Evolutionary conservation across 345 rosid species (phyloP).

Genomic region (Populus ilicifolia): DNA sequence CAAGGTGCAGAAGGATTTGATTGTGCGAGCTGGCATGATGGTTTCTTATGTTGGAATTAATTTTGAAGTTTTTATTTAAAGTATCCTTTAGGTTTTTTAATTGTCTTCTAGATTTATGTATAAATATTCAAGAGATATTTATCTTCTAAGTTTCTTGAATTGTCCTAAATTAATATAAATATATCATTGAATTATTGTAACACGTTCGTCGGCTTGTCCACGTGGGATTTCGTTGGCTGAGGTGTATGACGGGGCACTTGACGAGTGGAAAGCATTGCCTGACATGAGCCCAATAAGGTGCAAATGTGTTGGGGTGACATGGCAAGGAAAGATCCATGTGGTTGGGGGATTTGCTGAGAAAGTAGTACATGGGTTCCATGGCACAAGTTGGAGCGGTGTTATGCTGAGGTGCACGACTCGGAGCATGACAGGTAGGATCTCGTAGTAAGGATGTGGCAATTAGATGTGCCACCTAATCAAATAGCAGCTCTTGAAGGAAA

Average conservation of each 20-base stretch:
- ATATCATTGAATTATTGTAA: too few relatives aligned
- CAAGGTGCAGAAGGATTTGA: too few relatives aligned
- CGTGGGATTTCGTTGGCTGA: slow-evolving; percentile 45
- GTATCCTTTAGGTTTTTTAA: too few relatives aligned
- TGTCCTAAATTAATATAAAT: too few relatives aligned
- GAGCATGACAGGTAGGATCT: slow-evolving; percentile 34
- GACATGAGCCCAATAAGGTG: slow-evolving; percentile 39
- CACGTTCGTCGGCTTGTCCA: neutral
- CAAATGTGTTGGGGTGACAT: slow-evolving; percentile 50
- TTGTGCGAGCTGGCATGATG: too few relatives aligned
- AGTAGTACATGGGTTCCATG: slow-evolving; percentile 10
- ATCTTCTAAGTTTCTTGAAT: too few relatives aligned
- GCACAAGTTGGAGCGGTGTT: slow-evolving; percentile 39
- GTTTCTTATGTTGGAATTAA: too few relatives aligned
- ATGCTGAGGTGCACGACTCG: slow-evolving; percentile 44
- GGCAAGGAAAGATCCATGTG: slow-evolving; percentile 53
- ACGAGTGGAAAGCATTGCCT: slow-evolving; percentile 39
- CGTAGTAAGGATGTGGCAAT: slow-evolving; percentile 51
- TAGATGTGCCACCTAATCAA: slow-evolving; percentile 57
- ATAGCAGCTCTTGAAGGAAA: slow-evolving; percentile 30
- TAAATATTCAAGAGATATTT: too few relatives aligned
- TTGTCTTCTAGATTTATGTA: too few relatives aligned
- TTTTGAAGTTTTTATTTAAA: too few relatives aligned
- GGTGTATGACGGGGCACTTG: slow-evolving; percentile 31
- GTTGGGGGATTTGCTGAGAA: slow-evolving; percentile 45